Conservation (phyloP, 257 asterid genomes). For the Lantana camara region DNA sequence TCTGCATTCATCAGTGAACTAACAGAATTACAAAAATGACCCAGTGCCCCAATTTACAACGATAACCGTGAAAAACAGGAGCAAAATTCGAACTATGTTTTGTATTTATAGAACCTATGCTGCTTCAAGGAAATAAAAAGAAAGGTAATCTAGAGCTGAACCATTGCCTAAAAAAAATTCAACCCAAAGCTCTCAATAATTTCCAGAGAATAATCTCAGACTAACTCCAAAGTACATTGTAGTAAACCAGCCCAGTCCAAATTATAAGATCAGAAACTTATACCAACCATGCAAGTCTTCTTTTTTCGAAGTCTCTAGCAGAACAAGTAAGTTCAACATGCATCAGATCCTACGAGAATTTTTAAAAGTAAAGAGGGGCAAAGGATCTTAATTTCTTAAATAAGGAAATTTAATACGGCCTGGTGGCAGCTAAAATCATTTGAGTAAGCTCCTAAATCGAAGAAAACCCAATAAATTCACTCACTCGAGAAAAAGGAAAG, state of each 20-base stretch:
- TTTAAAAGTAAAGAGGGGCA: background rate
- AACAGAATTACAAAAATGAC: background rate
- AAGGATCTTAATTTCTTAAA: background rate
- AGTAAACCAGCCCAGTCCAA: background rate
- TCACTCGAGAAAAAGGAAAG: slow-evolving; percentile 1
- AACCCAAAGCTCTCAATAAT: background rate
- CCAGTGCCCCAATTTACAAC: background rate
- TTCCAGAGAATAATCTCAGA: background rate
- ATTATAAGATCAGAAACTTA: background rate
- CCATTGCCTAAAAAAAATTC: background rate
- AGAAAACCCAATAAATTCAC: slow-evolving; percentile 2
- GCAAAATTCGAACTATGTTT: slow-evolving; percentile 6
- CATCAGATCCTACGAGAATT: background rate
- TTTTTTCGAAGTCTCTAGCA: background rate
- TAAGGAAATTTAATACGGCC: background rate
- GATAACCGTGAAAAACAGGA: background rate
- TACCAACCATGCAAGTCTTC: slow-evolving; percentile 13
- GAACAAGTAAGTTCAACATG: background rate
- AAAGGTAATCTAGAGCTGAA: background rate
- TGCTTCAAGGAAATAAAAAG: background rate
- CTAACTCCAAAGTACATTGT: slow-evolving; percentile 6
- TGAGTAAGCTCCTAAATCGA: slow-evolving; percentile 1
- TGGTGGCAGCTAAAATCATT: background rate
- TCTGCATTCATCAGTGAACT: slow-evolving; percentile 38
- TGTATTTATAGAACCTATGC: background rate